These are phyloP conservation scores for Zygoascus bituminiphila DNA, from an alignment of 805 yeast genomes.

Conservation along the genomic window DNA sequence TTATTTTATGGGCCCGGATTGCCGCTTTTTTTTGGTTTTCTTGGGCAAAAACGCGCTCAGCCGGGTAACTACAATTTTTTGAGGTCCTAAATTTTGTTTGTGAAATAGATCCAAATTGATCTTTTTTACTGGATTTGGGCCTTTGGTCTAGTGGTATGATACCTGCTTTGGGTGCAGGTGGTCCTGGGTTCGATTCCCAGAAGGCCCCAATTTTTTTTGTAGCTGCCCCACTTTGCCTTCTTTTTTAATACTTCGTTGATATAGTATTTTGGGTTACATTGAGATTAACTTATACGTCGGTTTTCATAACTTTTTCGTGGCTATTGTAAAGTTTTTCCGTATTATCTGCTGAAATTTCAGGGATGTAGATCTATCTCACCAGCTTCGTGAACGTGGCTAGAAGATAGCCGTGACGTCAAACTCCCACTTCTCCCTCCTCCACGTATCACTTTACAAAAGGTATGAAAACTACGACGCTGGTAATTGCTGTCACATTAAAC, in stretches of 20 bases:
- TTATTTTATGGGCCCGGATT: too few species aligned
- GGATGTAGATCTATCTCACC: background rate
- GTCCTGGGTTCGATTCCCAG: slow-evolving; percentile 27
- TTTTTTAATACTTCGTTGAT: too few species aligned
- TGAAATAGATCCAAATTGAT: too few species aligned
- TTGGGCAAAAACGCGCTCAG: too few species aligned
- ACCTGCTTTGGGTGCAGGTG: slow-evolving; percentile 27
- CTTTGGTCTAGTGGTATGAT: slow-evolving; percentile 26
- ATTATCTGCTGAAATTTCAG: background rate
- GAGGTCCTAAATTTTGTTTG: too few species aligned
- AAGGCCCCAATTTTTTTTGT: slow-evolving; percentile 23
- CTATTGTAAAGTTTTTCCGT: too few species aligned
- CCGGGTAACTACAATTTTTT: too few species aligned
- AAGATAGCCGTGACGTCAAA: background rate
- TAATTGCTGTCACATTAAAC: background rate
- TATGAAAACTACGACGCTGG: background rate
- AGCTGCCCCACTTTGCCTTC: too few species aligned
- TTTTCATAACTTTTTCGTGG: too few species aligned
- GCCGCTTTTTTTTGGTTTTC: too few species aligned
- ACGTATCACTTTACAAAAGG: background rate
- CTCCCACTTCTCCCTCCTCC: background rate
- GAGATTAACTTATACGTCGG: too few species aligned
- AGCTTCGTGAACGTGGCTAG: background rate
- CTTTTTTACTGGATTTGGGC: slow-evolving; percentile 12
- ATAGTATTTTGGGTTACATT: too few species aligned